Evolutionary conservation across 176 grass and related monocot species (phyloP).

Genomic region (Luzula sylvatica): DNA sequence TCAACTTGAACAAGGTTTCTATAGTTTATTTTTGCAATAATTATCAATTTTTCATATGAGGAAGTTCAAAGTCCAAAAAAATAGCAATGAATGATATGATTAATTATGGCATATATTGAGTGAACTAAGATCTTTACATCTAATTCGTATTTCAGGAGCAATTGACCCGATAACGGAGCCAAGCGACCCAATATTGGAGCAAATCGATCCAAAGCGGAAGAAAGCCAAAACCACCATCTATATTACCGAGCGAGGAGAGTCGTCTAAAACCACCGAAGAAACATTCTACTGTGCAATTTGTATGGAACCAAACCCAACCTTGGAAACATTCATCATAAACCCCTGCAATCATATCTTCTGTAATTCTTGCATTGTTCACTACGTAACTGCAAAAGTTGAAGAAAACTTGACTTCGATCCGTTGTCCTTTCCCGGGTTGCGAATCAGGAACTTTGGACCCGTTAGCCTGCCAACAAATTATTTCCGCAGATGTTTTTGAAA

Average conservation of each 20-base stretch:
- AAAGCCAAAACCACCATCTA: background rate
- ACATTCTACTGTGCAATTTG: too few species aligned
- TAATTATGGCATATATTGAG: too few species aligned
- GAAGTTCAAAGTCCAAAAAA: too few species aligned
- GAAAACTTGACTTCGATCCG: slow-evolving; percentile 26
- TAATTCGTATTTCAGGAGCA: too few species aligned
- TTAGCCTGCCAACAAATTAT: slow-evolving; percentile 39
- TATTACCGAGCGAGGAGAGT: slow-evolving; percentile 2
- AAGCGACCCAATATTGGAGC: background rate
- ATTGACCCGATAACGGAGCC: too few species aligned
- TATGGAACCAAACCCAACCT: too few species aligned
- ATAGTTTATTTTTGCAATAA: too few species aligned
- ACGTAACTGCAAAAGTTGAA: slow-evolving; percentile 39
- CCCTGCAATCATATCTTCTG: slow-evolving; percentile 51
- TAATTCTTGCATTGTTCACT: slow-evolving; percentile 38
- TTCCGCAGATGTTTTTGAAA: slow-evolving; percentile 27
- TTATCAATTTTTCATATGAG: too few species aligned
- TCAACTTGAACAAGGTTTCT: too few species aligned
- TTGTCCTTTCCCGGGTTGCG: slow-evolving; percentile 46
- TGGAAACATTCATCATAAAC: slow-evolving; percentile 24
- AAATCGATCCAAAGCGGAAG: slow-evolving; percentile 10
- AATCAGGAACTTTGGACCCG: slow-evolving; percentile 18
- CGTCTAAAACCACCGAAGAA: too few species aligned
- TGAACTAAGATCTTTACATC: too few species aligned
- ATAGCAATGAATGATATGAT: too few species aligned